phyloP scores from a whole-genome alignment of 1,284 basidiomycete genomes.

The Coniferiporia weirii region DNA sequence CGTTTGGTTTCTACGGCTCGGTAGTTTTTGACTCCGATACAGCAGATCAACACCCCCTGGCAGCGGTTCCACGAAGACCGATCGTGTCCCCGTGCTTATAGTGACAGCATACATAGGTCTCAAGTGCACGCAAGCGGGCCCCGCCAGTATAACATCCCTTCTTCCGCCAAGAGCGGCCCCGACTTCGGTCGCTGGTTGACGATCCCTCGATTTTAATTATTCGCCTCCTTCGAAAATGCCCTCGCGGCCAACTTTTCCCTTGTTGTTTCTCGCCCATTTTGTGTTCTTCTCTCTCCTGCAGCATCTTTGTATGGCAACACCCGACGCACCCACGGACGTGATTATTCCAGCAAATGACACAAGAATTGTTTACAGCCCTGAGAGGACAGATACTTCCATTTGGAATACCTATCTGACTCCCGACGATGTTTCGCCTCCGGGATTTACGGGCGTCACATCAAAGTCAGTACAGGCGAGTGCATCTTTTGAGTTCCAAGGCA shows the following conservation, averaged over 20 bases:
- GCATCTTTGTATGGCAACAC: not conserved
- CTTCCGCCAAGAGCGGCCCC: not conserved
- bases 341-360: not conserved
- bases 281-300: not conserved
- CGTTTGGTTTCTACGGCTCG: no score
- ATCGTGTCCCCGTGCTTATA: no score
- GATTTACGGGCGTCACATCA: not conserved
- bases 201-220: not conserved
- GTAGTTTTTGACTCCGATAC: no score
- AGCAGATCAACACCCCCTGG: no score
- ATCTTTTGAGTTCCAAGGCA: not conserved
- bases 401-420: not conserved
- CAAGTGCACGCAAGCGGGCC: no score
- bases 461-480: not conserved
- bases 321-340: not conserved
- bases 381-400: not conserved
- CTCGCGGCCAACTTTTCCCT: not conserved
- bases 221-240: not conserved
- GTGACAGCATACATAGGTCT: no score
- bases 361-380: not conserved
- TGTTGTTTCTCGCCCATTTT: not conserved
- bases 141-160: not conserved
- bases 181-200: not conserved
- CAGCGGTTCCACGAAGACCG: no score
- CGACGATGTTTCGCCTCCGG: not conserved